Evolutionary conservation across 2,329 filamentous ascomycete species (phyloP).

Genomic region (Annulohypoxylon truncatum): DNA sequence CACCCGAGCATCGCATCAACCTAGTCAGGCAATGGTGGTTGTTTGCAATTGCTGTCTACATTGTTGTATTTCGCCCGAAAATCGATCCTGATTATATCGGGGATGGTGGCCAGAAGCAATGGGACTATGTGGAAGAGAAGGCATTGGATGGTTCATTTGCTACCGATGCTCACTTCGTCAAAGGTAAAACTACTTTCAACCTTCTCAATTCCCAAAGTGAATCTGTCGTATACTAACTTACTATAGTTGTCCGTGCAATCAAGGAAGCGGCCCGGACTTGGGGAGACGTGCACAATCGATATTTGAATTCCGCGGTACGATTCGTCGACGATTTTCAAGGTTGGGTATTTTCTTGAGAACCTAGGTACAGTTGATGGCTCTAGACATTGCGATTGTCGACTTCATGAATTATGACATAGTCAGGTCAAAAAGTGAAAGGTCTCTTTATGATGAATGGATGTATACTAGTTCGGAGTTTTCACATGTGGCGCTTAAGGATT

Average conservation of each 20-base stretch:
- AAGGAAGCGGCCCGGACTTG: conserved; percentile 79
- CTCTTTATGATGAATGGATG: not conserved
- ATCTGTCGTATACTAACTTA: conserved; percentile 28
- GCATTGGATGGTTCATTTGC: conserved; percentile 75
- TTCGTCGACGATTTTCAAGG: conserved; percentile 80
- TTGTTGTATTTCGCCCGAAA: conserved; percentile 77
- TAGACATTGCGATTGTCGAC: not conserved
- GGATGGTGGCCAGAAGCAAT: conserved; percentile 73
- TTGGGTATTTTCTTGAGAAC: conserved; percentile 63
- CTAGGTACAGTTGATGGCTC: not conserved
- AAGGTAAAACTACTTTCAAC: conserved; percentile 67
- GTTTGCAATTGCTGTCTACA: conserved; percentile 80
- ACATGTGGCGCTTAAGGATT: not conserved
- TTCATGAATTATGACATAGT: conserved; percentile 12
- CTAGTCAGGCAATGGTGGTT: conserved; percentile 93
- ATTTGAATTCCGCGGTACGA: conserved; percentile 74
- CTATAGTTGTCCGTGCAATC: conserved; percentile 75
- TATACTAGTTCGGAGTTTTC: conserved; percentile 8
- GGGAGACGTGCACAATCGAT: conserved; percentile 75
- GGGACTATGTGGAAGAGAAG: conserved; percentile 80
- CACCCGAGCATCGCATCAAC: conserved; percentile 75
- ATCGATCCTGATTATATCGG: conserved; percentile 75
- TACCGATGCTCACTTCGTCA: conserved; percentile 86
- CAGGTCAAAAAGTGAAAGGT: conserved; percentile 3
- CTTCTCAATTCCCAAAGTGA: not conserved